These are phyloP conservation scores for Erysimum pusillum DNA, from an alignment of 441 rosid species.

Conservation along the genomic window DNA sequence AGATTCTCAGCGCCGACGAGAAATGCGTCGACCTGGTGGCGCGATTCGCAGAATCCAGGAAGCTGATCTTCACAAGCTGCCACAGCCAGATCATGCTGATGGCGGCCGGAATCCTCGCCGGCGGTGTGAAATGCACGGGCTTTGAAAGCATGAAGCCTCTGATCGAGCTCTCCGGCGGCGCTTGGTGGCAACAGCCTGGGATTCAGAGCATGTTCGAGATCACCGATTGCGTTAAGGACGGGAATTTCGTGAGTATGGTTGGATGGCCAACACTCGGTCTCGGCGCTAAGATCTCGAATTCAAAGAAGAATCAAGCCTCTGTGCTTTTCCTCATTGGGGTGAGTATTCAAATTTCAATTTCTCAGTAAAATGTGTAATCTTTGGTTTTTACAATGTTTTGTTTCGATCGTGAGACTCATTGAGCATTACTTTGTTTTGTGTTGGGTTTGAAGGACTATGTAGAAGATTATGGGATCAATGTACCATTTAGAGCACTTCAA, in stretches of 20 bases:
- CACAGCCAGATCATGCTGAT: slow-evolving; percentile 61
- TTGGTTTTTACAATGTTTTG: no score
- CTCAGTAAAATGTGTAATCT: not conserved
- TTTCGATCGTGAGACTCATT: not conserved
- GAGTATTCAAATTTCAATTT: slow-evolving; percentile 29
- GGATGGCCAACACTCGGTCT: slow-evolving; percentile 65
- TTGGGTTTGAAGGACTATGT: slow-evolving; percentile 55
- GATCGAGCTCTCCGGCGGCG: slow-evolving; percentile 57
- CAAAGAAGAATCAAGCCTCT: slow-evolving; percentile 37
- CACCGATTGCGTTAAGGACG: slow-evolving; percentile 58
- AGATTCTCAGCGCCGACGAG: slow-evolving; percentile 54
- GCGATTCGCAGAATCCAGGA: slow-evolving; percentile 51
- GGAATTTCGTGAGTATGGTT: slow-evolving; percentile 52
- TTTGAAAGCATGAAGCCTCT: slow-evolving; percentile 58
- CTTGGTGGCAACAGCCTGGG: slow-evolving; percentile 67
- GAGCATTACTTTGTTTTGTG: slow-evolving; percentile 4
- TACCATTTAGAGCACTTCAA: slow-evolving; percentile 61
- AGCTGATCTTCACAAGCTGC: slow-evolving; percentile 58
- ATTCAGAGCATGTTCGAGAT: slow-evolving; percentile 52
- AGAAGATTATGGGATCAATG: slow-evolving; percentile 61
- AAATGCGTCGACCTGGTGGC: slow-evolving; percentile 48
- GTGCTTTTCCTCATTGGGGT: slow-evolving; percentile 60
- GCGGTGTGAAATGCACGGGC: slow-evolving; percentile 61
- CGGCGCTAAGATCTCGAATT: slow-evolving; percentile 45
- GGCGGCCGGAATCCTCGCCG: slow-evolving; percentile 53